Base-by-base conservation (phyloP, 108 stramenopile species). In the Nannochloropsis salina region DNA sequence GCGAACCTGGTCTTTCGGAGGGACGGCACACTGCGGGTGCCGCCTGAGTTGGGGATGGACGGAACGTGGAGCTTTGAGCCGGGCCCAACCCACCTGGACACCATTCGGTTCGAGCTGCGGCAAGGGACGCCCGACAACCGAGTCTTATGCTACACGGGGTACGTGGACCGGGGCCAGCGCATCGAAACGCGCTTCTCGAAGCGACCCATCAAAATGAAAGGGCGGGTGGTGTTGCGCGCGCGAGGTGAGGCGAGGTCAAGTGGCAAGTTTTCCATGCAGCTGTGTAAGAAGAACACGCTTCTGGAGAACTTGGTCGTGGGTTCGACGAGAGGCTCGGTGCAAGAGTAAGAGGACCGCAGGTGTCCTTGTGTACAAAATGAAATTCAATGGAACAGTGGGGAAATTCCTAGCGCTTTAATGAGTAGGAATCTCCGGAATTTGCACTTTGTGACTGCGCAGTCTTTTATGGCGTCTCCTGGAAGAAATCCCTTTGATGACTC, bases 11-110 rank as follows among this genome's bases (percentile, higher is more conserved):
- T 82, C 79, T 83, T 87, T 44, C 21, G 80, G 6, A 31, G 82
- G 43, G 86, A 87, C 79, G 86, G 86, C 21, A 80, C 83, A n/a
- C 79, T 83, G 42, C 41, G 79, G 83, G 47, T 87, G 6, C 86
- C 86, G 12, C 82, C 42, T 3, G 86, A 80, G 79, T 44, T 45
- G 79, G 86, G 83, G 83, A 45, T 80, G 83, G 86, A 82, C 44
- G 82, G 83, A 43, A 42, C 31, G 80, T 87, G 87, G 87, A 43
- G 80, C 42, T 51, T 87, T 43, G 84, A 84, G 44, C 87, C 87
- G 18, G 87, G 87, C 40, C 87, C 87, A 2, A 87, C 87, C 44
- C 87, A 87, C 45, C 84, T 87, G n/a, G 87, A 87, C 84, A 87
- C 87, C 45, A 45, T 84, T 9, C 83, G 79, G 43, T 87, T 87